Evolutionary conservation across 2,329 filamentous ascomycete genomes (phyloP), one percentile per base, ranked within the genome.

Genomic region (Cytospora mali): DNA sequence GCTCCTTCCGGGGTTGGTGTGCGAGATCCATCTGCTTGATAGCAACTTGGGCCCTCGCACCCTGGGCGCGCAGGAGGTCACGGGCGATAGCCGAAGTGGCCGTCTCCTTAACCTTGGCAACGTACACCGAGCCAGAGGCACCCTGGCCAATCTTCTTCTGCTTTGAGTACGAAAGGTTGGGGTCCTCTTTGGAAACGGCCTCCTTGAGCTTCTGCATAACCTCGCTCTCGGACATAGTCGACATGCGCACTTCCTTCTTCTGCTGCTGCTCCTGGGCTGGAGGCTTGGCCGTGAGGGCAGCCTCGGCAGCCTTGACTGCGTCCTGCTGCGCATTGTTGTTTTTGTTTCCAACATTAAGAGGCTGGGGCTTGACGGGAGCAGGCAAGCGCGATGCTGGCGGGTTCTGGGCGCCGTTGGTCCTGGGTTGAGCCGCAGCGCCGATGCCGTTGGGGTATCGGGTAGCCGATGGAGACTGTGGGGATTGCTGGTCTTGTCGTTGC

Each of bases 11-110:
- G 54, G 95, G 95, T 76, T 99, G 95, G 73, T 96, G 95, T 56
- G 94, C 92, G 61, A 99, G 85, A 79, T 99, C 95, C 95, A 99
- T 99, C 79, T 99, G 95, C 81, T 99, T 99, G 75, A 99, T 99
- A 49, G 95, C 95, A 66, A 99, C 95, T 74, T 97, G 92, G 55
- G 92, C 92, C 67, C 91, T 87, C 56, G 86, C 82, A 14, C 93
- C 93, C 72, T 96, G 90, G 68, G 88, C 87, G 49, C 90, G 87
- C 66, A 96, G 84, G 39, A 97, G 80, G 57, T 92, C 87, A 65
- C 88, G 86, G 25, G 94, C 94, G 68, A 91, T 86, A 18, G 83
- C 77, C n/a, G 93, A 96, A n/a, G 87, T 84, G 2, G 94, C 91
- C 62, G 85, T 88, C 72, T 97, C 91, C 76, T 95, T 95, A 66